Conservation (phyloP, 257 asterid genomes). For the Primulina eburnea region DNA sequence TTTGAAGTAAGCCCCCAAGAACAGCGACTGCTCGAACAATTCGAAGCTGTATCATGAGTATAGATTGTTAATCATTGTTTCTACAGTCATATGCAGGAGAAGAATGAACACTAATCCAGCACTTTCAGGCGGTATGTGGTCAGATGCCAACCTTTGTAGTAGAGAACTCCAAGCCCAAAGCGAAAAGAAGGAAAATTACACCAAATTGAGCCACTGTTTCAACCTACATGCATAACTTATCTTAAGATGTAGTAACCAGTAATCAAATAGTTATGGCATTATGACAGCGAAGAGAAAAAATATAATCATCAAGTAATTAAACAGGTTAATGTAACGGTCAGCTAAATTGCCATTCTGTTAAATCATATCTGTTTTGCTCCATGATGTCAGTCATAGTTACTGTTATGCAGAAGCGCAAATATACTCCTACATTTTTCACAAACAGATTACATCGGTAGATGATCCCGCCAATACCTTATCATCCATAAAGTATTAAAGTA, state of each 20-base stretch:
- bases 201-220: slow-evolving; percentile 99
- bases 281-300: not conserved
- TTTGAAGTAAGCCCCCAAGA: slow-evolving; percentile 93
- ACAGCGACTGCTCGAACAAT: slow-evolving; percentile 99
- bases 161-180: slow-evolving; percentile 96
- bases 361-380: slow-evolving; percentile 4
- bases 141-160: slow-evolving; percentile 64
- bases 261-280: not conserved
- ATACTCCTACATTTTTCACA: not conserved
- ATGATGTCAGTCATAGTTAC: not conserved
- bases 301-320: slow-evolving; percentile 9
- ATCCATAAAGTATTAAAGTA: not conserved
- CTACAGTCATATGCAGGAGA: slow-evolving; percentile 18
- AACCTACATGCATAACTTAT: slow-evolving; percentile 53
- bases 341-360: slow-evolving; percentile 15
- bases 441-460: not conserved
- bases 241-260: slow-evolving; percentile 13
- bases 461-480: not conserved
- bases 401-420: not conserved
- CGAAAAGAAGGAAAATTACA: slow-evolving; percentile 95
- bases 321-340: slow-evolving; percentile 7
- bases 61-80: slow-evolving; percentile 19
- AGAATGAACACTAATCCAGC: slow-evolving; percentile 8
- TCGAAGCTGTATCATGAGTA: slow-evolving; percentile 59
- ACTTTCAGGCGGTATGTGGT: slow-evolving; percentile 17